Evolutionary conservation across 192 early-diverging fungal species (phyloP), one percentile per base, ranked within the genome.

Genomic region (Thoreauomyces humboldtii): DNA sequence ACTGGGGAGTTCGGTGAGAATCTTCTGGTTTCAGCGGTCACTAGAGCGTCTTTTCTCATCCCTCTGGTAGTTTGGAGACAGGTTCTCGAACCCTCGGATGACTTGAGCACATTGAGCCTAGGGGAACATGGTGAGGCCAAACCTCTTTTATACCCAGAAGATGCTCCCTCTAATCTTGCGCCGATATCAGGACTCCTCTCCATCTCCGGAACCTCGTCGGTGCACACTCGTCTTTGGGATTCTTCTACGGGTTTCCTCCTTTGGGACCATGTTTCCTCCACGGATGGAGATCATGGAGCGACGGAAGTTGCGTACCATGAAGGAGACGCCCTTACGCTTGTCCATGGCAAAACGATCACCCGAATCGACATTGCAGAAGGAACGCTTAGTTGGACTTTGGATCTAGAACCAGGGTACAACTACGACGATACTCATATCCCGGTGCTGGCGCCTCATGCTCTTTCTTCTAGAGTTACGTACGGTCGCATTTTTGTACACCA

Each of bases 61-160:
- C n/a, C n/a, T n/a, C 4, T 34, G 11, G 65, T 37, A 86, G 81
- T 73, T 33, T 95, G 93, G 93, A 81, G 93, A 41, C 91, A 93
- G 50, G 56, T 85, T 11, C 72, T 92, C 19, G 78, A 77, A 7
- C 65, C 72, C 19, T 67, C 74, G 51, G 90, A 91, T 29, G 62
- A 69, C 0, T 73, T 95, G 43, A 59, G 72, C 27, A 60, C 67
- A 3, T 71, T 90, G 25, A 64, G 24, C 1, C 15, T 25, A 7
- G 50, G 47, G 15, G 37, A 22, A 2, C 42, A 64, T 38, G 37
- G 46, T 64, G 4, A 2, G 59, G 11, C 28, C 12, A 12, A 6
- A 55, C 47, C 6, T n/a, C n/a, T n/a, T n/a, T n/a, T n/a, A n/a
- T n/a, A n/a, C n/a, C n/a, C n/a, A n/a, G n/a, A n/a, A n/a, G n/a